phyloP scores from a whole-genome alignment of 768 basidiomycete species.

The Sutorius australiensis region DNA sequence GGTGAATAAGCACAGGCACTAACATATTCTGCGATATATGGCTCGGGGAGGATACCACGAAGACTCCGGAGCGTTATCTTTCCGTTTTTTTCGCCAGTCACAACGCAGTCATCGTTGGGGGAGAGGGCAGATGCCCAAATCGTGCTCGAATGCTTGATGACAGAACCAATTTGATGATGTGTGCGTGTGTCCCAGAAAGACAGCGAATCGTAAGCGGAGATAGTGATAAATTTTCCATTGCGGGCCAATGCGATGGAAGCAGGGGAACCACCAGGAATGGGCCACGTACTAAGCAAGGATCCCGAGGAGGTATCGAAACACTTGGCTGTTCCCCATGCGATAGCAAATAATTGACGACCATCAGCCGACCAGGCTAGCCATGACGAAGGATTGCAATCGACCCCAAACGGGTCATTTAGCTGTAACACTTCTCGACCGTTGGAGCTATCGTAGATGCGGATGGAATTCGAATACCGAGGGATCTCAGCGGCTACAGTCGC shows the following conservation, averaged over 20 bases:
- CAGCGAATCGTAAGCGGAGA: accelerated
- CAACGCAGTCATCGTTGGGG: background rate
- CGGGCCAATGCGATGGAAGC: background rate
- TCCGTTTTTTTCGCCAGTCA: conserved; percentile 1
- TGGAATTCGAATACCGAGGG: background rate
- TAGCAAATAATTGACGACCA: background rate
- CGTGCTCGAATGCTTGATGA: background rate
- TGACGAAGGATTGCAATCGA: background rate
- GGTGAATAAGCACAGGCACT: background rate
- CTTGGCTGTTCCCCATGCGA: background rate
- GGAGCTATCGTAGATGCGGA: background rate
- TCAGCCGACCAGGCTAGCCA: background rate
- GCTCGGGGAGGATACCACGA: background rate
- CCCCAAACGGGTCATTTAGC: background rate
- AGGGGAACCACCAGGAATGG: background rate
- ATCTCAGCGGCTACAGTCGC: background rate
- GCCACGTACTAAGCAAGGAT: background rate
- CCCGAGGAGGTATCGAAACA: background rate
- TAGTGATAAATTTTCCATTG: background rate
- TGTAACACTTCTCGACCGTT: conserved; percentile 1
- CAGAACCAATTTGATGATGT: background rate
- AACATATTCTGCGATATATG: conserved; percentile 1
- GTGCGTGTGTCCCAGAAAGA: conserved; percentile 1
- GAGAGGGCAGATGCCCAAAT: conserved; percentile 1
- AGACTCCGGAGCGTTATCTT: background rate